These are phyloP conservation scores for Rhytidiadelphus loreus DNA, from an alignment of 225 moss, liverwort and hornwort genomes.

Conservation along the genomic window DNA sequence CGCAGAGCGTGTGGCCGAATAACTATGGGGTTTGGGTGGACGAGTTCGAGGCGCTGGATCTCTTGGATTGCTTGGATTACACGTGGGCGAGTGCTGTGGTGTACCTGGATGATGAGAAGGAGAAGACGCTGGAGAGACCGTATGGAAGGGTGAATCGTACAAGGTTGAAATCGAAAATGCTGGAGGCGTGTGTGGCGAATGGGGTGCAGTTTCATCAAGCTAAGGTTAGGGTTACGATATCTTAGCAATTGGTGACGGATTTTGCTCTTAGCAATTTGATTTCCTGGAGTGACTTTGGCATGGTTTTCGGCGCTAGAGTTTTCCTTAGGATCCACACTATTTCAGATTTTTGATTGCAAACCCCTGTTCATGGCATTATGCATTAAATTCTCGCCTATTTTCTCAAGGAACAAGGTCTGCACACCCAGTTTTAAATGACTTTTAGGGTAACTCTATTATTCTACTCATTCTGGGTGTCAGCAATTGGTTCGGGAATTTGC, in stretches of 20 bases:
- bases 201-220: slow-evolving; percentile 90
- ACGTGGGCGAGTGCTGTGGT: slow-evolving; percentile 95
- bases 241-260: not conserved
- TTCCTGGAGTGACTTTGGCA: not conserved
- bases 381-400: not conserved
- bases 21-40: slow-evolving; percentile 99
- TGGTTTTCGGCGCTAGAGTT: not conserved
- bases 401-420: not conserved
- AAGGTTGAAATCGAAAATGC: slow-evolving; percentile 87
- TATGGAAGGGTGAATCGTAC: slow-evolving; percentile 88
- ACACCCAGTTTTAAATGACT: too few relatives aligned
- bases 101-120: slow-evolving; percentile 49
- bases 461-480: not conserved
- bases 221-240: slow-evolving; percentile 38
- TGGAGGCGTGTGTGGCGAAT: slow-evolving; percentile 81
- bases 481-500: not conserved
- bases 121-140: slow-evolving; percentile 71
- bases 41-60: slow-evolving; percentile 88
- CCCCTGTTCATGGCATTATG: not conserved
- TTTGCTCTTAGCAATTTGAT: not conserved
- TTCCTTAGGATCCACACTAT: not conserved
- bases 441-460: not conserved
- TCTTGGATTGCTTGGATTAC: slow-evolving; percentile 91
- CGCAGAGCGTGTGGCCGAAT: slow-evolving; percentile 92
- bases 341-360: too few relatives aligned